Conservation (phyloP, 2,329 filamentous ascomycete species). For the Epicoccum nigrum region DNA sequence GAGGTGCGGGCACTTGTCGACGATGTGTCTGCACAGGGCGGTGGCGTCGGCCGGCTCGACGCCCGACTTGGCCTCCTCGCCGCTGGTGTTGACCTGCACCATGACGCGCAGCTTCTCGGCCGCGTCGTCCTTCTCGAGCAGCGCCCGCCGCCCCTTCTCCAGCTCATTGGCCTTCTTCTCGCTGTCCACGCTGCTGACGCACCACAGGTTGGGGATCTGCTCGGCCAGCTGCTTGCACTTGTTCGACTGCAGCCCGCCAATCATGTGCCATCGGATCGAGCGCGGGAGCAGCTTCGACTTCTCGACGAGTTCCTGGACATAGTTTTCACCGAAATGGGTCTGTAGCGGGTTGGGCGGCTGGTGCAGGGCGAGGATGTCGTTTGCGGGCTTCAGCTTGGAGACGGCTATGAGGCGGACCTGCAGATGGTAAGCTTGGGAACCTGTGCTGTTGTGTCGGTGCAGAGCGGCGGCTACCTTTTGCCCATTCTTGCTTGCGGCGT, state of each 20-base stretch:
- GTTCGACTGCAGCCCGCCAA: conserved; percentile 89
- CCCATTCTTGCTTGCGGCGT: conserved; percentile 43
- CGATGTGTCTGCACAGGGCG: conserved; percentile 72
- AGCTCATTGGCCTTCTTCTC: conserved; percentile 85
- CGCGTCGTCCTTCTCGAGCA: conserved; percentile 50
- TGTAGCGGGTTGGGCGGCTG: conserved; percentile 59
- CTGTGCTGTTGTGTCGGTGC: background rate
- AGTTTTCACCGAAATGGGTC: conserved; percentile 94
- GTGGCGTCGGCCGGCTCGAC: conserved; percentile 70
- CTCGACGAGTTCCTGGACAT: conserved; percentile 78
- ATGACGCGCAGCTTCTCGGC: conserved; percentile 68
- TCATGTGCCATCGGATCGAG: conserved; percentile 92
- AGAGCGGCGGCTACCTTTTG: conserved; percentile 33
- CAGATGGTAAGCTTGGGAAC: background rate
- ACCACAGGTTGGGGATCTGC: conserved; percentile 86
- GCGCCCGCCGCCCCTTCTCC: conserved; percentile 73
- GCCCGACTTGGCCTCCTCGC: conserved; percentile 84
- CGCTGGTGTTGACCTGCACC: conserved; percentile 95
- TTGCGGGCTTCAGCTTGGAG: conserved; percentile 92
- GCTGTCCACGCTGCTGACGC: conserved; percentile 88
- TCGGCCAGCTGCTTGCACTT: conserved; percentile 87
- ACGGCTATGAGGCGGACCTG: conserved; percentile 89
- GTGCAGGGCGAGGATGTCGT: conserved; percentile 87
- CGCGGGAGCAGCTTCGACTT: conserved; percentile 81
- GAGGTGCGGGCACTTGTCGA: conserved; percentile 73